phyloP scores from a whole-genome alignment of 2,329 filamentous ascomycete species.

The Aspergillus ibericus region DNA sequence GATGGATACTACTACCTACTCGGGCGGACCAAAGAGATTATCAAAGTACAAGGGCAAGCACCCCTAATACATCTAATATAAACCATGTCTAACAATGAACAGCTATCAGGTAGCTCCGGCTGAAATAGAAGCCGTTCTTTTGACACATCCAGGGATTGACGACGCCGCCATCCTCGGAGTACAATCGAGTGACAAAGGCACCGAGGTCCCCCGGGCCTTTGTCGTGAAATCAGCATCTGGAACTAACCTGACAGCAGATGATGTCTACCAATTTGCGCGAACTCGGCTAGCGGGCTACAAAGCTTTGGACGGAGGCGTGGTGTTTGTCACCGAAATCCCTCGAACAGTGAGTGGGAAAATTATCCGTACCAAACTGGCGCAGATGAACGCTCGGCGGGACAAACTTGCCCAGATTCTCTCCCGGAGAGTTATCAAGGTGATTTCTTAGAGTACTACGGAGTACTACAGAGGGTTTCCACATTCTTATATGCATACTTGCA shows the following conservation, averaged over 20 bases:
- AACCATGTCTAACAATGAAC: background rate
- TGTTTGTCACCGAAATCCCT: conserved; percentile 45
- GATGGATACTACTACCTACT: conserved; percentile 29
- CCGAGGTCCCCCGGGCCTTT: conserved; percentile 42
- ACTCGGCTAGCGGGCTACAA: conserved; percentile 44
- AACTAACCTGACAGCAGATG: conserved; percentile 26
- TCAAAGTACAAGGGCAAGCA: conserved; percentile 38
- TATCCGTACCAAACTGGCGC: conserved; percentile 25
- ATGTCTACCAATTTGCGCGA: conserved; percentile 38
- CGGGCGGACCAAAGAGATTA: conserved; percentile 35
- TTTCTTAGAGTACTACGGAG: background rate
- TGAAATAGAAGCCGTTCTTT: conserved; percentile 42
- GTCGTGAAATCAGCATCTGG: conserved; percentile 28
- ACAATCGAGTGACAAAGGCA: conserved; percentile 21
- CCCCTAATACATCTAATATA: background rate
- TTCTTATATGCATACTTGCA: background rate
- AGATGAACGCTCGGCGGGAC: conserved; percentile 25
- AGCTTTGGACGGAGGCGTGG: conserved; percentile 40
- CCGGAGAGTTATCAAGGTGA: background rate
- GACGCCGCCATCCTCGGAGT: conserved; percentile 46
- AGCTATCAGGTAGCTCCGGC: conserved; percentile 44
- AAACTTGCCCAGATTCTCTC: conserved; percentile 11
- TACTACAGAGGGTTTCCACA: no score
- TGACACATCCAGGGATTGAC: conserved; percentile 38
- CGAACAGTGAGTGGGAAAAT: conserved; percentile 48